Conservation (phyloP, 805 yeast genomes). For the Dipodascus geniculatus region DNA sequence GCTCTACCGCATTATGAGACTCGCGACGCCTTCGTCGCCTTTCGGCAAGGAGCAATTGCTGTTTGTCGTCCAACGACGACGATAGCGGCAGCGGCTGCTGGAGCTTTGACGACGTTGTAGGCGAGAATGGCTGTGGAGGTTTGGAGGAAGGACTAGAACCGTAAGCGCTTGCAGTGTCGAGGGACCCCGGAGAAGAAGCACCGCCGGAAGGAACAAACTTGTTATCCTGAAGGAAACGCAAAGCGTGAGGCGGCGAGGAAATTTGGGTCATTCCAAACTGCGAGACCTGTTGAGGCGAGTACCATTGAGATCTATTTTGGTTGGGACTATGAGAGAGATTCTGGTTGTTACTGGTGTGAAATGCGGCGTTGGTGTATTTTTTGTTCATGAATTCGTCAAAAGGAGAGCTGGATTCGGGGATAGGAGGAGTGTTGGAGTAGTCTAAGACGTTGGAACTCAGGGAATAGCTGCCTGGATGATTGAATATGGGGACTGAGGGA, state of each 20-base stretch:
- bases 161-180: constrained; percentile 7
- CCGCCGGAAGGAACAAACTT: constrained; percentile 8
- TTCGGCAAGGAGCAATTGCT: constrained; percentile 43
- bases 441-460: background rate
- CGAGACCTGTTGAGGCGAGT: constrained; percentile 2
- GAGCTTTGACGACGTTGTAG: constrained; percentile 9
- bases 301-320: constrained; percentile 4
- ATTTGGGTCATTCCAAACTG: constrained; percentile 4
- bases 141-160: background rate
- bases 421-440: constrained; percentile 18
- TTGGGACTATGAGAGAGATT: constrained; percentile 8
- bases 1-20: constrained; percentile 88
- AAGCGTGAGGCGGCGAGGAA: constrained; percentile 15
- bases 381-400: constrained; percentile 18
- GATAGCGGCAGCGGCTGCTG: constrained; percentile 9
- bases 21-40: constrained; percentile 70
- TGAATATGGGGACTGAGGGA: constrained; percentile 1
- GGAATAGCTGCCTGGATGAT: constrained; percentile 2
- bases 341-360: constrained; percentile 3
- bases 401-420: constrained; percentile 20
- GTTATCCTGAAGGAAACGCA: constrained; percentile 18
- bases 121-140: constrained; percentile 3
- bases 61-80: constrained; percentile 11
- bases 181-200: constrained; percentile 9
- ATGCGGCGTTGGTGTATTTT: background rate